A percentile compares a stretch with the other conserved stretches of the same genome.
Conservation (phyloP, 768 basidiomycete genomes). For the Lentinus brumalis region DNA sequence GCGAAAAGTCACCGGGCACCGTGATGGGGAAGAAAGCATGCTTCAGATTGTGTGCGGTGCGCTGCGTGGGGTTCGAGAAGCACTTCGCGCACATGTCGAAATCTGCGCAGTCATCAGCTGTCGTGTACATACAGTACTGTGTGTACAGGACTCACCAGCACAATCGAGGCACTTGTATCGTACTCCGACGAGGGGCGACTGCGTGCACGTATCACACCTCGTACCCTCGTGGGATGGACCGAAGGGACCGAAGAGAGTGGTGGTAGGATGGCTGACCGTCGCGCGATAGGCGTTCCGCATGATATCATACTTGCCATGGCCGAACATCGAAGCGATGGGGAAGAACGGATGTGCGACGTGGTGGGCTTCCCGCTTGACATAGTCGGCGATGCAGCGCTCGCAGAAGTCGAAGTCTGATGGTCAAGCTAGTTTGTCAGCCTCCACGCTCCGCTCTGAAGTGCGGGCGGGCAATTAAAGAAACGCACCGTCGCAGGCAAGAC, state of each 20-base stretch:
- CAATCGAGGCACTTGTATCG: conserved; percentile 63
- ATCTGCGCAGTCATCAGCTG: conserved; percentile 4
- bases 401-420: conserved; percentile 25
- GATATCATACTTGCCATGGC: conserved; percentile 4
- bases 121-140: neutral
- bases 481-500: conserved; percentile 61
- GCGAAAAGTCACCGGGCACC: neutral
- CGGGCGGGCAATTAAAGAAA: neutral
- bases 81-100: conserved; percentile 25
- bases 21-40: conserved; percentile 26
- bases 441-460: neutral
- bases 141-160: conserved; percentile 30
- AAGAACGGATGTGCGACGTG: conserved; percentile 21
- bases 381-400: conserved; percentile 13
- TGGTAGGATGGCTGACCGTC: too few relatives aligned
- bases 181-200: neutral
- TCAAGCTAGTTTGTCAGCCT: neutral
- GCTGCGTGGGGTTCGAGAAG: conserved; percentile 12
- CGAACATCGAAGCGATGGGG: conserved; percentile 14
- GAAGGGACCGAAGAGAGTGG: neutral
- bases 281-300: neutral
- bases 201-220: neutral
- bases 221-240: neutral
- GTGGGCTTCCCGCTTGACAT: conserved; percentile 6
- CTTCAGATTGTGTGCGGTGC: conserved; percentile 9